Base-by-base conservation (phyloP, 805 yeast genomes). In the Candida parachauliodes region DNA sequence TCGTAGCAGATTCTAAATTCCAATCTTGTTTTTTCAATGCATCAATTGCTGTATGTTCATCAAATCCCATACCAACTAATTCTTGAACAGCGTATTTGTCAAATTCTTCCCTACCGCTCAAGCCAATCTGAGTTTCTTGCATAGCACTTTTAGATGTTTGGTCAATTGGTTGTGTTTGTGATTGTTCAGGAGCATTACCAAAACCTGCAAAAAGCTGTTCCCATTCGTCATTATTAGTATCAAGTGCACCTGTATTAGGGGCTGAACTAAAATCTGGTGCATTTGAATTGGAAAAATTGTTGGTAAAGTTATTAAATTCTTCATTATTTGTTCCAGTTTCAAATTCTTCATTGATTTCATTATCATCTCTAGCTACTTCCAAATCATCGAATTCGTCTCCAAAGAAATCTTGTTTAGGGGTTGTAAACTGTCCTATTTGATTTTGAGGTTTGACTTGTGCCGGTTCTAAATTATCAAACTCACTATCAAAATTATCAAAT, bases 121-220 rank as follows among this genome's bases (percentile, higher is more conserved):
- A 49, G 33, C 60, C 66, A 7, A 60, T 47, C 35, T 58, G 61
- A 32, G 37, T 26, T 23, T 21, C 24, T 3, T 22, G 3, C 9
- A 28, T 18, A 12, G 15, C 30, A 8, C 14, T 12, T 6, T 9
- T n/a, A 16, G 17, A 18, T 9, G 10, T 14, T 5, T 7, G 14
- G 6, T 9, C 12, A 7, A 14, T 21, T 7, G 34, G 5, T 9
- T 31, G 26, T 2, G 34, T 12, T 19, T n/a, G 16, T 17, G 23
- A n/a, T 5, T 26, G 41, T 35, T 44, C 47, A 4, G 54, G 52
- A 2, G 49, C 34, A 43, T 82, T 83, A 12, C 91, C 89, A 55
- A 86, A 84, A 0, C 94, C 95, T 3, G 94, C 91, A 65, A 88
- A 88, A 18, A 88, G 73, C 62, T 87, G 89, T 52, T 88, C 96